phyloP scores from a whole-genome alignment of 2,329 filamentous ascomycete species.

The Tympanopsis confertula region DNA sequence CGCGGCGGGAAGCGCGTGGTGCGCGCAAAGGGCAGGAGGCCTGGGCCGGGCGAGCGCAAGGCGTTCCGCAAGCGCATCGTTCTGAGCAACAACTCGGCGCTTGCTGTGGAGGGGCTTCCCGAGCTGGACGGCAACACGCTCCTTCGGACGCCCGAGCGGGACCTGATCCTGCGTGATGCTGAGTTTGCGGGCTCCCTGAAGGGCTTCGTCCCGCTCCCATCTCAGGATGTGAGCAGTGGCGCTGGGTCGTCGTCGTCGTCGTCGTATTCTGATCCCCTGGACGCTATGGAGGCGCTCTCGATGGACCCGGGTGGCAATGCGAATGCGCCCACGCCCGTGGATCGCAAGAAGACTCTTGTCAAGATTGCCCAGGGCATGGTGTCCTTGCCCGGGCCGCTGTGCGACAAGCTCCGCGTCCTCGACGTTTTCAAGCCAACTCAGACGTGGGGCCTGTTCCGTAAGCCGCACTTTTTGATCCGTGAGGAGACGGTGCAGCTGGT shows the following conservation, averaged over 20 bases:
- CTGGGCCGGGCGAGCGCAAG: constrained; percentile 54
- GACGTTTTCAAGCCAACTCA: constrained; percentile 63
- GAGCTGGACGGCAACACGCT: constrained; percentile 45
- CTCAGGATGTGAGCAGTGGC: too few species aligned
- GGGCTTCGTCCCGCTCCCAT: too few species aligned
- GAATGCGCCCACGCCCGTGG: constrained; percentile 38
- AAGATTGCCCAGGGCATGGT: constrained; percentile 59
- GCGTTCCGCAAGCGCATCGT: constrained; percentile 55
- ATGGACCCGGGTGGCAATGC: constrained; percentile 31
- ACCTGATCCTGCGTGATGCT: too few species aligned
- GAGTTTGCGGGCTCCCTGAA: too few species aligned
- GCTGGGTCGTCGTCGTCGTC: too few species aligned
- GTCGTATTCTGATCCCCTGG: constrained; percentile 46
- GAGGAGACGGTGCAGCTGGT: constrained; percentile 47
- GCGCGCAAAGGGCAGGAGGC: constrained; percentile 37
- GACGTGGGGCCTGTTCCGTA: constrained; percentile 56
- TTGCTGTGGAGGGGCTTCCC: constrained; percentile 59
- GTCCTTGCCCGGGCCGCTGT: constrained; percentile 40
- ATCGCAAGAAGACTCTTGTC: constrained; percentile 43
- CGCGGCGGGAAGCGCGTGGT: constrained; percentile 24
- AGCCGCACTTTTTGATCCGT: constrained; percentile 50
- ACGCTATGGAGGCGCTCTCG: constrained; percentile 42
- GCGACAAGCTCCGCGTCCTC: constrained; percentile 52
- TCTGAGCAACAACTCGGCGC: constrained; percentile 60
- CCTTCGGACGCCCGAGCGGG: too few species aligned